phyloP scores from a whole-genome alignment of 1,139 yeast species.

The Taphrina deformans region DNA sequence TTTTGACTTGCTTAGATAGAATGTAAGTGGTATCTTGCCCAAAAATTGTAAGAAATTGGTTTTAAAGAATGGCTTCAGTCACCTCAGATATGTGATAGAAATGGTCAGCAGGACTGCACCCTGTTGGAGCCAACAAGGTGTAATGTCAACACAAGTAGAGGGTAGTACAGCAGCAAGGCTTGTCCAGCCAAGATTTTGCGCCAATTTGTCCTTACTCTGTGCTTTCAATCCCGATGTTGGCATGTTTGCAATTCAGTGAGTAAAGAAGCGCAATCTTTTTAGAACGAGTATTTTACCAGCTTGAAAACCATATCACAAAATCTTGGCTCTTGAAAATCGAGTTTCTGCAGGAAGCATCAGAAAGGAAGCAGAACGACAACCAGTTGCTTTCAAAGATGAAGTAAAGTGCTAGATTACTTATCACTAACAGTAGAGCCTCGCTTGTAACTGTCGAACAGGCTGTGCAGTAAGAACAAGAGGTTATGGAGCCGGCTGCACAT shows the following conservation, averaged over 20 bases:
- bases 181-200: constrained; percentile 19
- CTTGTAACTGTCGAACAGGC: not conserved
- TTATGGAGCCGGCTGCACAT: constrained; percentile 26
- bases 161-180: constrained; percentile 9
- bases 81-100: not conserved
- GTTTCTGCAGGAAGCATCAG: constrained; percentile 23
- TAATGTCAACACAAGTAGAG: constrained; percentile 14
- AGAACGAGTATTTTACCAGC: not conserved
- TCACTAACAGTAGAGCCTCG: not conserved
- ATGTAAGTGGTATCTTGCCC: constrained; percentile 19
- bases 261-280: not conserved
- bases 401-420: not conserved
- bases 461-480: constrained; percentile 4
- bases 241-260: constrained; percentile 20
- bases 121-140: constrained; percentile 15
- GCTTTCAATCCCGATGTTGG: constrained; percentile 14
- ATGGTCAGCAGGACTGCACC: constrained; percentile 11
- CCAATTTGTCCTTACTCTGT: not conserved
- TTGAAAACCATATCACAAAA: not conserved
- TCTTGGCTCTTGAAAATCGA: constrained; percentile 8
- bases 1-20: constrained; percentile 5
- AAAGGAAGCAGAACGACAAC: constrained; percentile 19
- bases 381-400: constrained; percentile 9
- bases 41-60: constrained; percentile 6
- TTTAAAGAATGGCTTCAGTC: constrained; percentile 6